Evolutionary conservation across 495 filamentous ascomycete species (phyloP), one percentile per base, ranked within the genome.

Genomic region (Aspergillus avenaceus): DNA sequence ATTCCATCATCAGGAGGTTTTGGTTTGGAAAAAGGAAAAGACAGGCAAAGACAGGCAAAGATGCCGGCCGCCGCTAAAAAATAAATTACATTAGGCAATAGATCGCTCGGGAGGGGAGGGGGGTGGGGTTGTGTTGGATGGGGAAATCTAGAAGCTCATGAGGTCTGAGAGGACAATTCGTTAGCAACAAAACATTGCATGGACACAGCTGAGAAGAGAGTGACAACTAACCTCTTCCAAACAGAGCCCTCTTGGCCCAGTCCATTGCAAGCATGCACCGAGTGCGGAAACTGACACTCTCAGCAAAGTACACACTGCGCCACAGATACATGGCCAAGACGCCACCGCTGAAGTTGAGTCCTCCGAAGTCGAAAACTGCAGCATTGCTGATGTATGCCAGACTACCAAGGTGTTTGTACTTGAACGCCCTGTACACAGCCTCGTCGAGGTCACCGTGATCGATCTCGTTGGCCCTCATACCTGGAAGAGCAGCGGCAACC

Each of bases 381-480:
- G 88, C 85, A 63, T 99, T 99, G 16, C 95, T 95, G 38, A 99
- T 85, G 57, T 99, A 99, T 26, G 95, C 95, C 62, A 99, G 65
- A 54, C 84, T 93, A 22, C 95, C 95, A 16, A 97, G 71, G 58
- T 99, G 91, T 58, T 79, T 84, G 59, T 99, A 99, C 68, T 91
- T 86, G 66, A 99, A 99, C 1, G 93, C 90, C 67, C 91, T 95
- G 71, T 96, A 97, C 26, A 95, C 84, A 0, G 90, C 86, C 28
- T 90, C 90, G 57, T 99, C 95, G 0, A 97, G 67, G 62, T 97
- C 93, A 13, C 95, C 95, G 57, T 97, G 85, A 38, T 80, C 70
- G 29, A 97, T 78, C 23, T 95, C 79, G 58, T 97, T 97, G 21
- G 82, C 80, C 28, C 59, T 61, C 60, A 97, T 68, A 3, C 91